A percentile compares a stretch with the other conserved stretches of the same genome.
Conservation (phyloP, 306 rosid species). For the Quercus dentata region DNA sequence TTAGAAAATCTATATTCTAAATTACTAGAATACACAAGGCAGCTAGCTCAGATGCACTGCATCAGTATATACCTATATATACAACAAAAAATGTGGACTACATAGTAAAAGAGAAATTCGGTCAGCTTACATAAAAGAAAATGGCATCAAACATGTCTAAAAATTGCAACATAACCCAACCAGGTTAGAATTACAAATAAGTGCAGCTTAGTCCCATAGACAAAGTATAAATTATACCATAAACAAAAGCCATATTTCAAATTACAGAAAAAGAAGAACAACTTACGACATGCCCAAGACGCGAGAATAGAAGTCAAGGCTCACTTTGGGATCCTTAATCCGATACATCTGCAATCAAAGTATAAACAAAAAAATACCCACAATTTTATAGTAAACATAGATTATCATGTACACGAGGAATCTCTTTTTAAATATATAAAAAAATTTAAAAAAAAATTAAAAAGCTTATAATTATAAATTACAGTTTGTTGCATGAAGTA, state of each 20-base stretch:
- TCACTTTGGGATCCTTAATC: conserved; percentile 87
- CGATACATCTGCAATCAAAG: conserved; percentile 57
- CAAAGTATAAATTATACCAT: neutral
- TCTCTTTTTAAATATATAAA: neutral
- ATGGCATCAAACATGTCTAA: neutral
- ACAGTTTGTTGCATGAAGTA: conserved; percentile 95
- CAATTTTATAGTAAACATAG: neutral
- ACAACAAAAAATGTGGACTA: no score
- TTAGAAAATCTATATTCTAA: no score
- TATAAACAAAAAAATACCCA: neutral
- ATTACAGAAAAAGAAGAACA: neutral
- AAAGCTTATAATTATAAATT: conserved; percentile 23
- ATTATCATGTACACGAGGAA: neutral
- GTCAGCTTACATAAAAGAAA: neutral
- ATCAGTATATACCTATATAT: no score
- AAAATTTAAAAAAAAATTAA: no score
- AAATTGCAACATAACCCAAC: neutral
- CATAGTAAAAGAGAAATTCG: neutral
- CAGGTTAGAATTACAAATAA: neutral
- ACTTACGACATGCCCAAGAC: conserved; percentile 98
- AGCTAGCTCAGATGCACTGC: no score
- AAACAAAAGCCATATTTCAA: neutral
- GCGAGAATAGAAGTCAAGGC: conserved; percentile 91
- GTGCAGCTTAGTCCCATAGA: neutral
- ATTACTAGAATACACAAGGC: no score